phyloP scores from a whole-genome alignment of 1,284 basidiomycete genomes.

The Psilocybe mexicana region DNA sequence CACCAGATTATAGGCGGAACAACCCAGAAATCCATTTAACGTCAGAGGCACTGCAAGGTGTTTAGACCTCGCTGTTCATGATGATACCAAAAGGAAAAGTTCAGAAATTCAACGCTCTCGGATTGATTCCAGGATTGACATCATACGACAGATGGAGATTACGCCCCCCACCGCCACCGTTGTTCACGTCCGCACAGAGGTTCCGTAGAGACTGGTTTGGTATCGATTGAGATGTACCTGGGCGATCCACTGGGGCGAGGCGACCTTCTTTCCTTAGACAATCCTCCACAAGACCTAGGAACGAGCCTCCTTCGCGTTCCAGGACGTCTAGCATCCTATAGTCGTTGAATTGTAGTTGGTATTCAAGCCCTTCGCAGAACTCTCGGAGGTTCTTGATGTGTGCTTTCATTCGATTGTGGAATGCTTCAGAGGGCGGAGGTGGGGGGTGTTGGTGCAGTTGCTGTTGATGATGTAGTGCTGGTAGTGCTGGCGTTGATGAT shows the following conservation, averaged over 20 bases:
- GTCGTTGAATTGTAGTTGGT: slow-evolving; percentile 35
- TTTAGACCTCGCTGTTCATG: too few relatives aligned
- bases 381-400: slow-evolving; percentile 32
- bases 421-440: slow-evolving; percentile 16
- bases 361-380: slow-evolving; percentile 34
- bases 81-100: too few relatives aligned
- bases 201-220: neutral
- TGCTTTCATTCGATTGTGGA: slow-evolving; percentile 26
- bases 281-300: slow-evolving; percentile 29
- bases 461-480: slow-evolving; percentile 4
- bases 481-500: neutral
- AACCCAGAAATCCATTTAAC: too few relatives aligned
- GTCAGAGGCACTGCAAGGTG: too few relatives aligned
- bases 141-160: slow-evolving; percentile 12
- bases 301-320: slow-evolving; percentile 31
- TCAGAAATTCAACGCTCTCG: slow-evolving; percentile 21
- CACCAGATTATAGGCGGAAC: too few relatives aligned
- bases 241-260: slow-evolving; percentile 16
- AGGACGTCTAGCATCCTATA: slow-evolving; percentile 31
- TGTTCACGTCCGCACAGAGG: neutral
- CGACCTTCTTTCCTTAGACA: slow-evolving; percentile 32
- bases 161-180: neutral
- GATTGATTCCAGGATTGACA: slow-evolving; percentile 23
- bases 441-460: slow-evolving; percentile 6
- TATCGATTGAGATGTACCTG: neutral